Base-by-base conservation (phyloP, 805 yeast species). In the Kazachstania kunashirensis region DNA sequence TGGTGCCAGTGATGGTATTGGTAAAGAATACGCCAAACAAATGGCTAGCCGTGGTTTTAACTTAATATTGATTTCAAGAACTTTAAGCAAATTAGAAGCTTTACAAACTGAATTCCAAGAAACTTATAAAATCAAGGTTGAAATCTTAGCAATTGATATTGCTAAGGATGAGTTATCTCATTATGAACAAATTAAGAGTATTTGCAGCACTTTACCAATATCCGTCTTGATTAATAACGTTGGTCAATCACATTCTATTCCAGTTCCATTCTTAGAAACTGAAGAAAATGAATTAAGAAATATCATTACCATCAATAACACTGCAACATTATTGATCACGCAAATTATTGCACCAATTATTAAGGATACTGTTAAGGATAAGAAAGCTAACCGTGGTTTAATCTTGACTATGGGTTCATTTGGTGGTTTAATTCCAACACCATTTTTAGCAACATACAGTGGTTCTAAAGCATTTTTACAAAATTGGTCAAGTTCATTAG, bases 1-100 rank as follows among this genome's bases (percentile, higher is more conserved):
- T 6, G 98, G 98, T 40, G 94, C 96, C 3, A 84, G 96, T 33
- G 97, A 92, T 57, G 98, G 98, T 24, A 81, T 92, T 53, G 98
- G 98, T 40, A 85, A 88, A 57, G 95, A 92, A 59, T 92, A 74
- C 55, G 79, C 96, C 2, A 53, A 63, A 18, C 97, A 89, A 63
- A 70, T 92, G 61, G 98, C 97, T 10, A 61, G 70, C 37, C 77
- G 72, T 46, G 95, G 95, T 2, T 80, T 88, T 59, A 88, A 86
- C 49, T 59, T 92, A 32, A 77, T 84, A 10, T 69, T 92, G 47
- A 77, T 89, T 12, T 83, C 96, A 18, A 76, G 98, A 63, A 85
- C 95, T 13, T 70, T 70, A 53, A 65, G 82, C 21, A 89, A 88
- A 57, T 71, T 92, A 48, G 79, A 77, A 47, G 60, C 63, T 5